Conservation (phyloP, 176 grass and related monocot species). For the Musa troglodytarum region DNA sequence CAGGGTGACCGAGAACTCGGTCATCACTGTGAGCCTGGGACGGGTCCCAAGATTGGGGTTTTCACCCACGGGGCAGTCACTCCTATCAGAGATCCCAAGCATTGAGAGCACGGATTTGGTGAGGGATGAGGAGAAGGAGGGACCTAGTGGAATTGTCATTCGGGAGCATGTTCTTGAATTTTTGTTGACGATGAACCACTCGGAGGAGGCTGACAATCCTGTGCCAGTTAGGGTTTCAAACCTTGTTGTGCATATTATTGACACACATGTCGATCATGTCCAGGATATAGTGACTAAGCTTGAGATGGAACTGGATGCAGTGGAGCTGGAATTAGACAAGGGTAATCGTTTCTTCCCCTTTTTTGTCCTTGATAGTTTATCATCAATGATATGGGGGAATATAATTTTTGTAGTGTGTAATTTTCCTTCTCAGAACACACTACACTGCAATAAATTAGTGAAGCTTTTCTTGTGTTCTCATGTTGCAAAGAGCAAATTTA, state of each 20-base stretch:
- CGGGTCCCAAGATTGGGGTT: constrained; percentile 74
- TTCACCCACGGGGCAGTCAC: constrained; percentile 46
- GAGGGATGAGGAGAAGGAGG: not conserved
- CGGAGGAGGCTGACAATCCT: constrained; percentile 81
- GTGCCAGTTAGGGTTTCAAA: constrained; percentile 64
- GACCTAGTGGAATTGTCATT: constrained; percentile 46
- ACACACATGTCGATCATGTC: constrained; percentile 82
- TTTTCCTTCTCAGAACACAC: too few relatives aligned
- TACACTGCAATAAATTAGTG: not conserved
- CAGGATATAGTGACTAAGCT: constrained; percentile 92
- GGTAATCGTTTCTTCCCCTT: constrained; percentile 31
- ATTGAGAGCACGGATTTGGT: constrained; percentile 17
- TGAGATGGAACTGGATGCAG: constrained; percentile 77
- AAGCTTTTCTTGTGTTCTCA: not conserved
- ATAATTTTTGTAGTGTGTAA: not conserved
- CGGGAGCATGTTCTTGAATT: constrained; percentile 82
- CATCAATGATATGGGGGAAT: not conserved
- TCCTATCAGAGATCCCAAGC: constrained; percentile 76
- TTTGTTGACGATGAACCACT: constrained; percentile 86
- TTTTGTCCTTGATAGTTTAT: not conserved
- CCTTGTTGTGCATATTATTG: constrained; percentile 84
- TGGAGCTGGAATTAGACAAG: constrained; percentile 90
- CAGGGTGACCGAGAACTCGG: constrained; percentile 60
- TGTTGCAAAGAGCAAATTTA: not conserved
- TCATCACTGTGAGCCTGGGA: constrained; percentile 76